Conservation (phyloP, 169 alveolate species). For the Babesia bigemina region DNA sequence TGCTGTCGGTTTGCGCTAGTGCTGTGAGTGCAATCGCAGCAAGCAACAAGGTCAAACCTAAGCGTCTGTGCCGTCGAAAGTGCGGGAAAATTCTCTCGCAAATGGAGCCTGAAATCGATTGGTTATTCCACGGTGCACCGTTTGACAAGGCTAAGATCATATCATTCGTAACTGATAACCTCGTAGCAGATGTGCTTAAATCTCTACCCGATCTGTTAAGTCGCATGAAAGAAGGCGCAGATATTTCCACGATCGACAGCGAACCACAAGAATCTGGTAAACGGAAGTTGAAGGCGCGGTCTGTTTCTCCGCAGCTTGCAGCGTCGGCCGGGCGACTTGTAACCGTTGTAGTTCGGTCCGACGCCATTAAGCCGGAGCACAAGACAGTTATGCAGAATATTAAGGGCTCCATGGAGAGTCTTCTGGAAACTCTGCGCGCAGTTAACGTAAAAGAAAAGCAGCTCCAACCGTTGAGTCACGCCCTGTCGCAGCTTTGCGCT, state of each 20-base stretch:
- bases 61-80: conserved; percentile 26
- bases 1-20: conserved; percentile 21
- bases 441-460: neutral
- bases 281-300: conserved; percentile 7
- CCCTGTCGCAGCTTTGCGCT: conserved; percentile 15
- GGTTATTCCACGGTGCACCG: neutral
- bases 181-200: neutral
- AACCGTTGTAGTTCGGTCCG: neutral
- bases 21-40: conserved; percentile 12
- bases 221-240: neutral
- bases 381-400: neutral
- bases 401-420: neutral
- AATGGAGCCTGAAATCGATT: neutral
- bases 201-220: conserved; percentile 7
- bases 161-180: conserved; percentile 23
- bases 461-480: conserved; percentile 9
- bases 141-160: neutral
- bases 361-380: neutral
- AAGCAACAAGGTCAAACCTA: neutral
- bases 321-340: conserved; percentile 2
- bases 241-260: neutral
- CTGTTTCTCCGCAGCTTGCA: conserved; percentile 19
- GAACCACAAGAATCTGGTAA: conserved; percentile 10
- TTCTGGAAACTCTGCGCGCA: neutral
- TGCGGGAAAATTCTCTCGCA: neutral